Conservation (phyloP, 2,329 filamentous ascomycete species). For the Pseudocercospora musae region DNA sequence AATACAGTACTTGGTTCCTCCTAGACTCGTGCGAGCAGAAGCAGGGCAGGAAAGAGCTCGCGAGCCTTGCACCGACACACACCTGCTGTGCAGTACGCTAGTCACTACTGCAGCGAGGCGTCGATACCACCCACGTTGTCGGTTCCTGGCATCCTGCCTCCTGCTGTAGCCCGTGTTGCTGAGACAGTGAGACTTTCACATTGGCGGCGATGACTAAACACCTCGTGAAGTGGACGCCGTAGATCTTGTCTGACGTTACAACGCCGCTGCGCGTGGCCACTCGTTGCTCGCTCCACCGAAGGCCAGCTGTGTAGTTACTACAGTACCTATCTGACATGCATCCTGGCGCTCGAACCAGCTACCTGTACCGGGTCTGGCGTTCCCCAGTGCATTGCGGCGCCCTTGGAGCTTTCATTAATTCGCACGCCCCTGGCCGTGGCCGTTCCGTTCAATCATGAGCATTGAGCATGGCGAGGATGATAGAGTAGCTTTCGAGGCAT, state of each 20-base stretch:
- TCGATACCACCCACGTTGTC: neutral
- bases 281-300: neutral
- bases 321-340: constrained; percentile 13
- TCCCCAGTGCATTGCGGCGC: constrained; percentile 3
- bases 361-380: constrained; percentile 9
- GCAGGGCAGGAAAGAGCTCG: neutral
- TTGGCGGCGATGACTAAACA: neutral
- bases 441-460: neutral
- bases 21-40: neutral
- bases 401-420: constrained; percentile 4
- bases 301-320: neutral
- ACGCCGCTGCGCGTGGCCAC: too few species aligned
- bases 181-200: neutral
- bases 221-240: neutral
- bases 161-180: too few species aligned
- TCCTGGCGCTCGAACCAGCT: constrained; percentile 5
- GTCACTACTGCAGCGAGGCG: neutral
- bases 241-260: neutral
- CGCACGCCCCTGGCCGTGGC: constrained; percentile 4
- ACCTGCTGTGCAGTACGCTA: neutral
- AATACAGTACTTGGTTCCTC: neutral
- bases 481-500: neutral
- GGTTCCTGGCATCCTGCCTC: too few species aligned
- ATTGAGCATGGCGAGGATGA: neutral
- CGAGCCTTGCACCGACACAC: neutral